These are phyloP conservation scores for Saturnispora silvae DNA, from an alignment of 805 yeast genomes.

Conservation along the genomic window DNA sequence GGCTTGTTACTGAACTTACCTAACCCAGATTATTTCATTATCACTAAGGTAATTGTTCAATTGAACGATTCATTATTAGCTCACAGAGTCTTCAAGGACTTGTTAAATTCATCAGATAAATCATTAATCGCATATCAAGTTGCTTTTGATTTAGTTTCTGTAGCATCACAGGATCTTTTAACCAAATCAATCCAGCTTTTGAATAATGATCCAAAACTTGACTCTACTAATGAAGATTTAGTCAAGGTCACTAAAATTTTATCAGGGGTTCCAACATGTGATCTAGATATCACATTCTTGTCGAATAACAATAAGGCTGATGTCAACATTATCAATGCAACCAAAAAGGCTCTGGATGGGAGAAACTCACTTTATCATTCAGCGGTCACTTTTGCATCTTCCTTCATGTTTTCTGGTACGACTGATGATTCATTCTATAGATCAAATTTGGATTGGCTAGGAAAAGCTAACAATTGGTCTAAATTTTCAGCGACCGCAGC, in stretches of 20 bases:
- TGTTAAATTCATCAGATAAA: slow-evolving; percentile 34
- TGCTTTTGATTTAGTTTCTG: slow-evolving; percentile 86
- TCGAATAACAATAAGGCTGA: slow-evolving; percentile 84
- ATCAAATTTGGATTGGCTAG: slow-evolving; percentile 87
- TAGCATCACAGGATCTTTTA: slow-evolving; percentile 84
- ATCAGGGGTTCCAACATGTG: slow-evolving; percentile 91
- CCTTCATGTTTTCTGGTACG: slow-evolving; percentile 92
- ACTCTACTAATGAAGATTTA: slow-evolving; percentile 19
- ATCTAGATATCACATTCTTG: slow-evolving; percentile 79
- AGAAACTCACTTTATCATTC: slow-evolving; percentile 90
- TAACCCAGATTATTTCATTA: slow-evolving; percentile 70
- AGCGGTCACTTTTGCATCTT: slow-evolving; percentile 90
- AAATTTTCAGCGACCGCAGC: slow-evolving; percentile 97
- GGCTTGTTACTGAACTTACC: slow-evolving; percentile 44
- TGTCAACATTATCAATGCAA: slow-evolving; percentile 64
- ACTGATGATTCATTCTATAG: slow-evolving; percentile 90
- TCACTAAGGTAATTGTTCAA: slow-evolving; percentile 81
- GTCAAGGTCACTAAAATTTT: slow-evolving; percentile 49
- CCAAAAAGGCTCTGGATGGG: slow-evolving; percentile 77
- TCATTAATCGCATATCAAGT: slow-evolving; percentile 73
- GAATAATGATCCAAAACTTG: slow-evolving; percentile 21
- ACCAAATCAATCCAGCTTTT: slow-evolving; percentile 40
- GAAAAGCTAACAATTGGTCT: slow-evolving; percentile 97
- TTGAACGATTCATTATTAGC: slow-evolving; percentile 71
- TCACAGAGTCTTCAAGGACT: slow-evolving; percentile 50